phyloP scores from a whole-genome alignment of 2,329 filamentous ascomycete species.

The Talaromyces pinophilus region DNA sequence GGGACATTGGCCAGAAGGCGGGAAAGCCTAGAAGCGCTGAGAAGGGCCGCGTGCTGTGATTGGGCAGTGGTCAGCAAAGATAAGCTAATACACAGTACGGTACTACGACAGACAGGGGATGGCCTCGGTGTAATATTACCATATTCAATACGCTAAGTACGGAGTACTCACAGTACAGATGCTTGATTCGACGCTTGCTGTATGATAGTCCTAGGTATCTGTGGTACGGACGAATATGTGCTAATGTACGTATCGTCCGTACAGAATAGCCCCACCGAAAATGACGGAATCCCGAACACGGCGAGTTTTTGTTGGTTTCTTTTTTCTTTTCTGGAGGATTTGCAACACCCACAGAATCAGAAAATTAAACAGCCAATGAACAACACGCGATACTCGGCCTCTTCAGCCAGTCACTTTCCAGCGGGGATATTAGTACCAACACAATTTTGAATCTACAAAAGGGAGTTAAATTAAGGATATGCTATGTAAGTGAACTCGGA shows the following conservation, averaged over 20 bases:
- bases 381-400: neutral
- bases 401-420: neutral
- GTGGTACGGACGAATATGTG: neutral
- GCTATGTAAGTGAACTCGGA: neutral
- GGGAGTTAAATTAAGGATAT: neutral
- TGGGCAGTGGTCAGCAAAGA: slow-evolving; percentile 1
- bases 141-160: neutral
- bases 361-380: neutral
- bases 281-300: slow-evolving; percentile 5
- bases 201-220: neutral
- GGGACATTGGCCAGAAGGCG: neutral
- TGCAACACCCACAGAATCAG: neutral
- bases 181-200: neutral
- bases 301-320: neutral
- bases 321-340: neutral
- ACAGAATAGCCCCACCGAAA: neutral
- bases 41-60: neutral
- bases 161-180: no score
- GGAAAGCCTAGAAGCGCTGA: slow-evolving; percentile 2
- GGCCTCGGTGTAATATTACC: neutral
- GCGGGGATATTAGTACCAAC: neutral
- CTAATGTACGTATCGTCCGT: neutral
- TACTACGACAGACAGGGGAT: neutral
- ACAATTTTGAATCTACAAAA: neutral
- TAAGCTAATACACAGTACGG: neutral